Evolutionary conservation across 2,329 filamentous ascomycete species (phyloP), one percentile per base, ranked within the genome.

Genomic region (Neonectria magnoliae): DNA sequence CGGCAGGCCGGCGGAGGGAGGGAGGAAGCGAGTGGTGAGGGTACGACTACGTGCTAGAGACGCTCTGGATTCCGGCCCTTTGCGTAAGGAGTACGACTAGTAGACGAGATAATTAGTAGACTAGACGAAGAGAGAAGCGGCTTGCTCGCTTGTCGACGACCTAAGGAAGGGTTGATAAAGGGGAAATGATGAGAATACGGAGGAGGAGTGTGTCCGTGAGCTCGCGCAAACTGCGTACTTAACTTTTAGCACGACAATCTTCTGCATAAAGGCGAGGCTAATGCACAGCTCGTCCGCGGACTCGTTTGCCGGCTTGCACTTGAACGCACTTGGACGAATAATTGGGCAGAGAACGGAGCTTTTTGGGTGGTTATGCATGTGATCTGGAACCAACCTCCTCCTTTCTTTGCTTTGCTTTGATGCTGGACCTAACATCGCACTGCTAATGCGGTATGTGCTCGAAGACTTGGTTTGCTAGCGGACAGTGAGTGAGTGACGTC

Each of bases 221-320:
- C 27, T n/a, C 38, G 38, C 9, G n/a, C 38, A 42, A 18, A 42
- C 25, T 25, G 22, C 25, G 25, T 25, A 25, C 25, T 25, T 25
- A 25, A 25, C 25, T 25, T 25, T 29, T 18, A 18, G 47, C n/a
- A n/a, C 10, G 44, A 52, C 44, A 16, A n/a, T 47, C 10, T 5
- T 47, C 50, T 51, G 33, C 57, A 59, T 48, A 53, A 44, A 42
- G 38, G 18, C 36, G 14, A 52, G 20, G 42, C 63, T 65, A 62
- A 62, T 65, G 41, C 54, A 62, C 18, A 38, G 50, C 50, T 44
- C 47, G 52, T 53, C 61, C 68, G 54, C 48, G 45, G 36, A 57
- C 58, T 58, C 50, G 38, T 22, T 29, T 62, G 62, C 45, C 18
- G 65, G 53, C 48, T 52, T 56, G 33, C 31, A 51, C 45, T 54